These are phyloP conservation scores for Gardenia jasminoides DNA, from an alignment of 257 asterid genomes.

Conservation along the genomic window DNA sequence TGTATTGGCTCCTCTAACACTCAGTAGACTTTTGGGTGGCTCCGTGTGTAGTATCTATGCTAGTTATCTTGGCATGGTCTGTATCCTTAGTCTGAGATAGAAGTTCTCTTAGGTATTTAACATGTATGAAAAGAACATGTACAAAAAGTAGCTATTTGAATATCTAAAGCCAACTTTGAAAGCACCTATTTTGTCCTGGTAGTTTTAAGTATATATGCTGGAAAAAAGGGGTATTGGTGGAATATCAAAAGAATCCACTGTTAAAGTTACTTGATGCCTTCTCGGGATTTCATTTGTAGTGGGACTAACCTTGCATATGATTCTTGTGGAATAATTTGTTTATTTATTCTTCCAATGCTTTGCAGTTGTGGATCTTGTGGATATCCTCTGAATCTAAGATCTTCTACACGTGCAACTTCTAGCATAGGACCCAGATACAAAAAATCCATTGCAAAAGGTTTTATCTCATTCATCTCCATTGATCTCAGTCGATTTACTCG, in stretches of 20 bases:
- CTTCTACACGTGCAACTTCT: constrained; percentile 59
- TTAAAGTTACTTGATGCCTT: neutral
- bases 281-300: neutral
- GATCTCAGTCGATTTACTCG: constrained; percentile 86
- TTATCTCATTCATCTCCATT: constrained; percentile 50
- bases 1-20: neutral
- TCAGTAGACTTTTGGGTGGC: neutral
- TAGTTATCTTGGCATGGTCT: neutral
- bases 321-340: constrained; percentile 10
- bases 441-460: constrained; percentile 63
- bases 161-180: neutral
- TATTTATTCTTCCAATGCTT: constrained; percentile 4
- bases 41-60: neutral
- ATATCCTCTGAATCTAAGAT: constrained; percentile 61
- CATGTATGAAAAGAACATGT: neutral
- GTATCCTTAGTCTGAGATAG: neutral
- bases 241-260: neutral
- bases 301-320: neutral
- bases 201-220: neutral
- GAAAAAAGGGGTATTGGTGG: neutral
- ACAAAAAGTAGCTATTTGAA: neutral
- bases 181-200: neutral
- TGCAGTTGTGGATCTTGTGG: constrained; percentile 89
- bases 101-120: neutral
- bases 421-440: constrained; percentile 52